phyloP scores from a whole-genome alignment of 164 flowering plant genomes.

The Sedum album region DNA sequence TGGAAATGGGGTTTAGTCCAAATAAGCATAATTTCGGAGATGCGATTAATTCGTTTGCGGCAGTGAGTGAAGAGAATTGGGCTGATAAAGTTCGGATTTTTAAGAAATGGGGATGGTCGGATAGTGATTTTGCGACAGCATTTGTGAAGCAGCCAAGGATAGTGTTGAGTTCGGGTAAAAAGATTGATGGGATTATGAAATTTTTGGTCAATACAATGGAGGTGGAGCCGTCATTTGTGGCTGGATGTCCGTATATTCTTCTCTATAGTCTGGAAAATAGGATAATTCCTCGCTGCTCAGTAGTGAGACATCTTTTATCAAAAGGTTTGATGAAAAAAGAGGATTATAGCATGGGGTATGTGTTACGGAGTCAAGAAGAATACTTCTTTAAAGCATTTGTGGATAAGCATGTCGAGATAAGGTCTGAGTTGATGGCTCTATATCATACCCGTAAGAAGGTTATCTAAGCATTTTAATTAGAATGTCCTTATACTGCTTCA shows the following conservation, averaged over 20 bases:
- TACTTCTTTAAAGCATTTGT: too few species aligned
- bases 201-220: constrained; percentile 17
- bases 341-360: too few species aligned
- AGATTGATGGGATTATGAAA: constrained; percentile 14
- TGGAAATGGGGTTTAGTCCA: constrained; percentile 5
- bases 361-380: too few species aligned
- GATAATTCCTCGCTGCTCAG: constrained; percentile 7
- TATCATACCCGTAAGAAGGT: too few species aligned
- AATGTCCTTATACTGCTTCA: too few species aligned
- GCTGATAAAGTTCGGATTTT: constrained; percentile 9
- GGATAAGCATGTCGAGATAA: too few species aligned
- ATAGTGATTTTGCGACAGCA: constrained; percentile 11
- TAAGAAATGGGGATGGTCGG: too few species aligned
- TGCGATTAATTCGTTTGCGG: background rate
- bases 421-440: too few species aligned
- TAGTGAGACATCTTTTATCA: background rate
- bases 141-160: constrained; percentile 13
- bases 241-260: background rate
- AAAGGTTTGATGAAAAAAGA: constrained; percentile 3
- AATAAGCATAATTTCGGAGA: background rate
- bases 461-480: too few species aligned
- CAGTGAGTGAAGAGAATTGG: background rate
- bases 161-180: constrained; percentile 13
- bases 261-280: constrained; percentile 5
- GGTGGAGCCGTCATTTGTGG: background rate